These are phyloP conservation scores for Synchytrium microbalum DNA, from an alignment of 371 early-diverging fungal genomes.

Conservation along the genomic window DNA sequence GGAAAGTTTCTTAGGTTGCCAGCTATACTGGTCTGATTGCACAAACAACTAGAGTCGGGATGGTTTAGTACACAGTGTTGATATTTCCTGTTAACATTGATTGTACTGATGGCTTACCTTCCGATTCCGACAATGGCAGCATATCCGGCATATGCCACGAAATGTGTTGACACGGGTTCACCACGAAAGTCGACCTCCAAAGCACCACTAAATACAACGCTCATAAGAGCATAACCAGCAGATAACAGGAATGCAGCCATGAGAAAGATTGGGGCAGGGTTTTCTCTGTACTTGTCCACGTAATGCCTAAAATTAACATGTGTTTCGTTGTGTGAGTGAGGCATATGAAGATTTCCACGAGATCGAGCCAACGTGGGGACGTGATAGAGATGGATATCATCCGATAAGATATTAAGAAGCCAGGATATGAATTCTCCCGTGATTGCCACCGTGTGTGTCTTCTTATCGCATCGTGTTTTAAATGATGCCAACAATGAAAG, in stretches of 20 bases:
- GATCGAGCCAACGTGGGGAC: too few species aligned
- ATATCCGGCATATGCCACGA: conserved; percentile 4
- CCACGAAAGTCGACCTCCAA: neutral
- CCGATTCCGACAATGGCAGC: conserved; percentile 8
- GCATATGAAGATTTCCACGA: neutral
- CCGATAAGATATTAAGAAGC: conserved; percentile 6
- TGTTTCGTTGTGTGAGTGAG: neutral
- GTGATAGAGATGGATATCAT: neutral
- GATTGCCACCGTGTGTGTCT: neutral
- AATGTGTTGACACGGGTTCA: neutral
- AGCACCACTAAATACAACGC: too few species aligned
- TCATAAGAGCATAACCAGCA: neutral
- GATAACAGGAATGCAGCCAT: neutral
- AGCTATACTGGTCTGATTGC: conserved; percentile 5
- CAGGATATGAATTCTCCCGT: neutral
- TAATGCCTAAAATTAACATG: conserved; percentile 7
- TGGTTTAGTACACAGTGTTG: neutral
- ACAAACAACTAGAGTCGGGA: neutral
- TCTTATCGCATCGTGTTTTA: neutral
- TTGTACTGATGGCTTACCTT: conserved; percentile 1
- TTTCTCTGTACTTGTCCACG: conserved; percentile 3
- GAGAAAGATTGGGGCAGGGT: conserved; percentile 1
- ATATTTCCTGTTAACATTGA: neutral
- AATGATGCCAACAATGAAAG: neutral
- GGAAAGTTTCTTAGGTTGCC: conserved; percentile 15